Conservation (phyloP, 768 basidiomycete genomes). For the Butyriboletus loyo region DNA sequence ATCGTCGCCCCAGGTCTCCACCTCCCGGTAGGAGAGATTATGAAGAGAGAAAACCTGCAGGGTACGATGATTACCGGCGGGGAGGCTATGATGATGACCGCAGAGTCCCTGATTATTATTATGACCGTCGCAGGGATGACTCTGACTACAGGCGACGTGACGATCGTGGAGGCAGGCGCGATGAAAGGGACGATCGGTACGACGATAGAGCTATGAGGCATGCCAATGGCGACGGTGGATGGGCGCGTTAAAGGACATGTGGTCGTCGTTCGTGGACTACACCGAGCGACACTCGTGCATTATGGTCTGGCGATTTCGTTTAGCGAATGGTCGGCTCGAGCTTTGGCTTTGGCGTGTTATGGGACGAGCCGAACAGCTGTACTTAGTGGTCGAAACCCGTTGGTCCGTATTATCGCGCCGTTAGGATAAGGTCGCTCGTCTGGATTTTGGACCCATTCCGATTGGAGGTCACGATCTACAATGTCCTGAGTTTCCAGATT, state of each 20-base stretch:
- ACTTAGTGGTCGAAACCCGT: slow-evolving; percentile 39
- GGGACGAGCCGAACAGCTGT: slow-evolving; percentile 36
- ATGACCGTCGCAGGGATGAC: slow-evolving; percentile 86
- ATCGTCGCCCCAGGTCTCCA: slow-evolving; percentile 80
- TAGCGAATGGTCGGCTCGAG: slow-evolving; percentile 46
- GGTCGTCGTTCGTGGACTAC: slow-evolving; percentile 35
- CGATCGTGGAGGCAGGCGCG: slow-evolving; percentile 72
- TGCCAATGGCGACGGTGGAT: slow-evolving; percentile 75
- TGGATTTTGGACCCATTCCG: slow-evolving; percentile 24
- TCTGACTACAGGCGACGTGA: slow-evolving; percentile 53
- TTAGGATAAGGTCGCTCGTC: slow-evolving; percentile 31
- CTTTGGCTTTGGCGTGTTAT: slow-evolving; percentile 38
- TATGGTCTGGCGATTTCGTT: slow-evolving; percentile 45
- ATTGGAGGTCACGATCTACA: slow-evolving; percentile 13
- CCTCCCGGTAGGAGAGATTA: slow-evolving; percentile 70
- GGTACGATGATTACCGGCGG: slow-evolving; percentile 88
- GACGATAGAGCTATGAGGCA: slow-evolving; percentile 74
- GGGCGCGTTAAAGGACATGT: slow-evolving; percentile 61
- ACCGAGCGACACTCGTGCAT: slow-evolving; percentile 29
- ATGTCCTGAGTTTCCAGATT: slow-evolving; percentile 20
- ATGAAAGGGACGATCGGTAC: slow-evolving; percentile 79
- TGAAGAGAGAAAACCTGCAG: slow-evolving; percentile 86
- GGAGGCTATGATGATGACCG: slow-evolving; percentile 77
- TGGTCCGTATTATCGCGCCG: slow-evolving; percentile 34
- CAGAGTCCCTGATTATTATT: slow-evolving; percentile 80